A percentile compares a stretch with the other conserved stretches of the same genome.
Conservation (phyloP, 768 basidiomycete species). For the Exidia glandulosa region DNA sequence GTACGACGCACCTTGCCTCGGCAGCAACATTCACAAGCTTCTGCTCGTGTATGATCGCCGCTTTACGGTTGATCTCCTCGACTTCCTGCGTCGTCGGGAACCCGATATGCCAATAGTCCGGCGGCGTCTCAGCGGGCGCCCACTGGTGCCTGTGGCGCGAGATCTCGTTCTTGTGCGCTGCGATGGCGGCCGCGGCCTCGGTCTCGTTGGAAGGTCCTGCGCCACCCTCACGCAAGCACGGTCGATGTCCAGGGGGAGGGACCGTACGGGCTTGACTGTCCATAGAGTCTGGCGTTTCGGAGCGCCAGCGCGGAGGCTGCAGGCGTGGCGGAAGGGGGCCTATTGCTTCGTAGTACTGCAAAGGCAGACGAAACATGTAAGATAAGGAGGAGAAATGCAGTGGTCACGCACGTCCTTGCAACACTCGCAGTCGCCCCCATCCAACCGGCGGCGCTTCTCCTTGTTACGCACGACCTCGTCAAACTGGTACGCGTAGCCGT, state of each 20-base stretch:
- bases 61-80: constrained; percentile 60
- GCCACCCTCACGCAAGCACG: constrained; percentile 19
- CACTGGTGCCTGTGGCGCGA: constrained; percentile 66
- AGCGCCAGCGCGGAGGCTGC: constrained; percentile 65
- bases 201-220: constrained; percentile 8
- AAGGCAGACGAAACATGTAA: neutral
- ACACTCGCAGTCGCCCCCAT: constrained; percentile 72
- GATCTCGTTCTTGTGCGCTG: constrained; percentile 55
- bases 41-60: constrained; percentile 57
- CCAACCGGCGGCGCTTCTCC: constrained; percentile 50
- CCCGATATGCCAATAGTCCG: constrained; percentile 82
- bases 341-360: constrained; percentile 69
- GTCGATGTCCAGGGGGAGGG: no score
- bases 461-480: constrained; percentile 67
- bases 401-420: constrained; percentile 55
- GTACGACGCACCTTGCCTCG: constrained; percentile 40
- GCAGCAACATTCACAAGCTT: constrained; percentile 48
- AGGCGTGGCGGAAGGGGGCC: constrained; percentile 58
- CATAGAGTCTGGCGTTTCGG: constrained; percentile 28
- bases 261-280: constrained; percentile 11
- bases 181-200: constrained; percentile 18
- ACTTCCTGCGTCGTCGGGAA: constrained; percentile 83
- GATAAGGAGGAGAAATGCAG: neutral
- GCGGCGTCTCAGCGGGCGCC: constrained; percentile 64
- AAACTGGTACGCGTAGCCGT: constrained; percentile 54